Conservation (phyloP, 768 basidiomycete genomes). For the Hemileccinum rubropunctum region DNA sequence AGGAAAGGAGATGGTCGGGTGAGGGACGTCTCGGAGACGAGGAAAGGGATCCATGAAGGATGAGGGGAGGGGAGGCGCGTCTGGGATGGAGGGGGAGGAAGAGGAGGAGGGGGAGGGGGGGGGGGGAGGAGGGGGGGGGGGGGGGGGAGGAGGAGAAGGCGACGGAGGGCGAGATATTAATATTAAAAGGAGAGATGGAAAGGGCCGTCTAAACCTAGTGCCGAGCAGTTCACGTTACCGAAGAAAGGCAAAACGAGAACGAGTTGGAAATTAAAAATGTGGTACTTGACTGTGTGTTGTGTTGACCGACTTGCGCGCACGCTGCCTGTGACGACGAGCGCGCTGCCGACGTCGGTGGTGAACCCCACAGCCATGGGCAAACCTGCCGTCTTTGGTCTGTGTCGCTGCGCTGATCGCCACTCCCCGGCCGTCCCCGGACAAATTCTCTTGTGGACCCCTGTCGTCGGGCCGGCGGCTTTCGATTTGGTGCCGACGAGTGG, state of each 20-base stretch:
- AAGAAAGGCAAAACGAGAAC: conserved; percentile 19
- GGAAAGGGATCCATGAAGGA: conserved; percentile 37
- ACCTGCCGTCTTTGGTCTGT: conserved; percentile 13
- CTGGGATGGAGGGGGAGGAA: background rate
- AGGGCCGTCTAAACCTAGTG: conserved; percentile 30
- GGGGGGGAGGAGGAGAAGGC: background rate
- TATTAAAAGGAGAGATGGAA: conserved; percentile 16
- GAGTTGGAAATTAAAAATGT: conserved; percentile 15
- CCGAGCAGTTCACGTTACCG: conserved; percentile 25
- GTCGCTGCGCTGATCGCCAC: conserved; percentile 27
- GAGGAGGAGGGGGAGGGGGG: background rate
- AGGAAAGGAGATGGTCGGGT: conserved; percentile 22
- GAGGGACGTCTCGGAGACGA: conserved; percentile 21
- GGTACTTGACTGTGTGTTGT: background rate
- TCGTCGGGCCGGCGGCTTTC: conserved; percentile 35
- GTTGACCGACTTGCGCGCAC: background rate
- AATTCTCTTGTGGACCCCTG: conserved; percentile 17
- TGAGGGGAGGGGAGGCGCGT: conserved; percentile 1
- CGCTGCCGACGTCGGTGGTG: conserved; percentile 1
- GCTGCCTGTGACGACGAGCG: conserved; percentile 13
- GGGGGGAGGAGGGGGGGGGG: background rate
- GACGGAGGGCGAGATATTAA: conserved; percentile 14
- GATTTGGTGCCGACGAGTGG: conserved; percentile 26
- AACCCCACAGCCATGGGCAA: no score
- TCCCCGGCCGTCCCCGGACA: conserved; percentile 26